Conservation (phyloP, 2,329 filamentous ascomycete genomes). For the Fusarium sulawesiense region DNA sequence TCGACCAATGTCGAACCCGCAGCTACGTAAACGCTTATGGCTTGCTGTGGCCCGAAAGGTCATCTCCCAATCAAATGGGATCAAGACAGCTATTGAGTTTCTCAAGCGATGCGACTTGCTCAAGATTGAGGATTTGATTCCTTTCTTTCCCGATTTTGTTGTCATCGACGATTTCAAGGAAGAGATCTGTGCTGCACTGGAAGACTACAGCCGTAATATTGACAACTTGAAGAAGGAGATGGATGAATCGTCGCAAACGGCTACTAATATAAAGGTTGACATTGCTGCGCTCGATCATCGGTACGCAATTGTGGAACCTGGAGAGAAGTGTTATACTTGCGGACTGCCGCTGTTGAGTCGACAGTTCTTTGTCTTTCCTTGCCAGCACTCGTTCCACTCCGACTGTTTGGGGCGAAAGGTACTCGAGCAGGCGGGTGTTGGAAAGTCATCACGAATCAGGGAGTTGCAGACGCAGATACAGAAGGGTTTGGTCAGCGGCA, state of each 20-base stretch:
- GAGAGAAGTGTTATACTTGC: constrained; percentile 93
- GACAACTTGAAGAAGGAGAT: constrained; percentile 91
- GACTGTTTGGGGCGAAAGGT: constrained; percentile 92
- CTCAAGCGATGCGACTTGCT: constrained; percentile 90
- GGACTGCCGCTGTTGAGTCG: constrained; percentile 85
- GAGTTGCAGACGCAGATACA: constrained; percentile 88
- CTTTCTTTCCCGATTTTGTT: constrained; percentile 98
- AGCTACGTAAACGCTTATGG: constrained; percentile 93
- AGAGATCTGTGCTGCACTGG: constrained; percentile 92
- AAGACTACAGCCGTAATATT: constrained; percentile 93
- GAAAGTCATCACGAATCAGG: constrained; percentile 81
- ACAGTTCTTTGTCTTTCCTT: constrained; percentile 98
- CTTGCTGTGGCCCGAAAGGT: constrained; percentile 94
- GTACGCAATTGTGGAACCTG: constrained; percentile 96
- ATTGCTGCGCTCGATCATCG: constrained; percentile 86
- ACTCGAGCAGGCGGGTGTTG: constrained; percentile 81
- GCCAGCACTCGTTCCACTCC: constrained; percentile 96
- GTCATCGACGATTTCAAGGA: constrained; percentile 99
- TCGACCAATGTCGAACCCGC: constrained; percentile 79
- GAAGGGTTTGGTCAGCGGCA: constrained; percentile 75
- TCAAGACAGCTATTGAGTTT: constrained; percentile 94
- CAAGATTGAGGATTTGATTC: constrained; percentile 95
- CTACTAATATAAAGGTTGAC: constrained; percentile 89
- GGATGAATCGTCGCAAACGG: constrained; percentile 92
- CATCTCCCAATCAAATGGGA: constrained; percentile 85